Evolutionary conservation across 2,329 filamentous ascomycete genomes (phyloP), one percentile per base, ranked within the genome.

Genomic region (Chrysoporthe puriensis): DNA sequence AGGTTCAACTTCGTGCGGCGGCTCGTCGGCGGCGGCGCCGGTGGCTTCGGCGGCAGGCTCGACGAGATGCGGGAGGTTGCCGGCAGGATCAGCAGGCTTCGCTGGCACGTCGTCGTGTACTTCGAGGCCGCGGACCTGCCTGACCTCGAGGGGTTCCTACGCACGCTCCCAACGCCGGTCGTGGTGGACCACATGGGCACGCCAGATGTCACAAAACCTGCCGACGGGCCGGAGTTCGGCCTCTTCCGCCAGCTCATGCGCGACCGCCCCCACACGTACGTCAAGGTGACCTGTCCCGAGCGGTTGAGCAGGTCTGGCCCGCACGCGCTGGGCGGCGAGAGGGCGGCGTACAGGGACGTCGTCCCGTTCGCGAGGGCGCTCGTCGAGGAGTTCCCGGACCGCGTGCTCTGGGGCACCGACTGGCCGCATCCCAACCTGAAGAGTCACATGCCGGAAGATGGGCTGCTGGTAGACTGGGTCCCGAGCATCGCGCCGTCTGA

Each of bases 171-270:
- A 16, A 40, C 54, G 16, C 54, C 54, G 14, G 34, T 57, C 16
- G 54, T 57, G 2, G 54, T 57, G 34, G 54, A 57, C 54, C 54
- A 57, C 54, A 57, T 57, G 54, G 54, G 54, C 54, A 57, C 54
- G 8, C 54, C 54, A 5, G 54, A 57, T 16, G 54, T 57, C 32
- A 4, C 32, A 16, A 34, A 5, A 8, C 54, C 34, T 3, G 34
- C 9, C 54, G 34, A 40, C 34, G 54, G 54, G 32, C 54, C 54
- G 2, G 54, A 8, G 13, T 57, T 57, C 2, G 34, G 32, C 1
- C 8, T 16, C 14, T 57, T 57, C 54, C 16, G 54, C 6, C 54
- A 57, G 34, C 54, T 57, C 7, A 16, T 57, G 54, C 54, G 54
- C 6, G 32, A 57, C 32, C 32, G 34, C 16, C 54, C 54, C 32